Evolutionary conservation across 2,329 filamentous ascomycete genomes (phyloP).

Genomic region (Chaetoscypha palmicola): DNA sequence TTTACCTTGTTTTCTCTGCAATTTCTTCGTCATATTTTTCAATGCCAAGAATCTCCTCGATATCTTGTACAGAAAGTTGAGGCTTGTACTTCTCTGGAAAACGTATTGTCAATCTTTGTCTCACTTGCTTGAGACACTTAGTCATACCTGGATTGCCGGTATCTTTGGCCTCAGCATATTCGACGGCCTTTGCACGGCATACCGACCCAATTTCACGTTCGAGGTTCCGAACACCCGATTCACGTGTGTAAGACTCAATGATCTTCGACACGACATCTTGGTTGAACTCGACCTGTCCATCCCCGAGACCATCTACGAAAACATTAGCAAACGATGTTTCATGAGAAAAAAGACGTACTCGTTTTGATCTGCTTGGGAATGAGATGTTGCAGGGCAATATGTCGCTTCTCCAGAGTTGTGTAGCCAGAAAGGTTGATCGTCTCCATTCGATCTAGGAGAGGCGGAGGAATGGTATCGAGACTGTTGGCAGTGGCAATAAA

Average conservation of each 20-base stretch:
- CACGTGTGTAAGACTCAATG: conserved; percentile 92
- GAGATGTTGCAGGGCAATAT: conserved; percentile 89
- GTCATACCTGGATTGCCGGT: conserved; percentile 40
- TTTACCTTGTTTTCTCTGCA: conserved; percentile 62
- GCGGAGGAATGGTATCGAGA: conserved; percentile 89
- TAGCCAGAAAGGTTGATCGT: conserved; percentile 90
- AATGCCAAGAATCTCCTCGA: conserved; percentile 86
- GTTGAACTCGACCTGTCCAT: conserved; percentile 67
- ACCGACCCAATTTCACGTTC: conserved; percentile 94
- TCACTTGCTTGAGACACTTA: neutral
- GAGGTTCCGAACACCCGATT: conserved; percentile 90
- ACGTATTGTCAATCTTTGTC: conserved; percentile 2
- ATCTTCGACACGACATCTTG: conserved; percentile 89
- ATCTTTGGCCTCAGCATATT: conserved; percentile 87
- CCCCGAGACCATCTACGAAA: conserved; percentile 58
- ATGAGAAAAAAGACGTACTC: conserved; percentile 35
- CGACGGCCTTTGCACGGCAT: conserved; percentile 89
- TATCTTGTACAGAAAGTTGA: conserved; percentile 65
- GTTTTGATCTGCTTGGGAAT: conserved; percentile 91
- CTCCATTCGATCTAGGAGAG: conserved; percentile 94
- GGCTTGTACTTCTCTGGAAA: conserved; percentile 59
- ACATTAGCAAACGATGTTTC: conserved; percentile 15
- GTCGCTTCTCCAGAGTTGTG: conserved; percentile 92
- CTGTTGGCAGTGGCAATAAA: conserved; percentile 97
- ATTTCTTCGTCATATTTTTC: conserved; percentile 95